A percentile compares a stretch with the other conserved stretches of the same genome.
Evolutionary conservation across 192 early-diverging fungal genomes (phyloP).

Genomic region (Gaertneriomyces sp.): DNA sequence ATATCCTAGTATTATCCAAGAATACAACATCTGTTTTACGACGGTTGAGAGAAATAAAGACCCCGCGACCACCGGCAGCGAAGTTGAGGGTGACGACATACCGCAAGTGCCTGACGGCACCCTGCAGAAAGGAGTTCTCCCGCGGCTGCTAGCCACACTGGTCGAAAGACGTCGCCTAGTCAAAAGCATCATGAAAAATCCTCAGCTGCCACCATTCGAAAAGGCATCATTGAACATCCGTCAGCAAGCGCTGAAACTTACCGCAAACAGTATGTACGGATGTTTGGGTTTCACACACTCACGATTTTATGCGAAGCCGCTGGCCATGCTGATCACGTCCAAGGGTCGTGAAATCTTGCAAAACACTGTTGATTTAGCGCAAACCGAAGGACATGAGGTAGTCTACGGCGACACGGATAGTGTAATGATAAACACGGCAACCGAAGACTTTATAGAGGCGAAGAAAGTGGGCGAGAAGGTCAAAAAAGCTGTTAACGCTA

Average conservation of each 20-base stretch:
- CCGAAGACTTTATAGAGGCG: constrained; percentile 65
- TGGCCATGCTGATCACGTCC: constrained; percentile 96
- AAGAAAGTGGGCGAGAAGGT: constrained; percentile 77
- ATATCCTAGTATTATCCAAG: constrained; percentile 99
- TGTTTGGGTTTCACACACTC: constrained; percentile 91
- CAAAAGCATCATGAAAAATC: constrained; percentile 82
- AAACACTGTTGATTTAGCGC: constrained; percentile 83
- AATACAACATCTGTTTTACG: constrained; percentile 99
- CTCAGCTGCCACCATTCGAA: constrained; percentile 52
- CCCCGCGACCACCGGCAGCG: not conserved
- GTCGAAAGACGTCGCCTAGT: constrained; percentile 87
- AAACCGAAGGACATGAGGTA: constrained; percentile 76
- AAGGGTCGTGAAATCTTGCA: constrained; percentile 96
- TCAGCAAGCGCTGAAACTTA: constrained; percentile 92
- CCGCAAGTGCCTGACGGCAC: constrained; percentile 76
- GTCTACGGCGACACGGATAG: constrained; percentile 99
- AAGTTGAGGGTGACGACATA: constrained; percentile 51
- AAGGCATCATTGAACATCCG: constrained; percentile 75
- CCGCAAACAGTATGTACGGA: constrained; percentile 99
- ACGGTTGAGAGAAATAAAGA: constrained; percentile 67
- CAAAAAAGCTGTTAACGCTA: constrained; percentile 81
- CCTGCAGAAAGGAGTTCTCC: constrained; percentile 73
- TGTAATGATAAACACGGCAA: constrained; percentile 93
- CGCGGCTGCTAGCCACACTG: constrained; percentile 78
- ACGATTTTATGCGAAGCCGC: constrained; percentile 91